These are phyloP conservation scores for Yarrowia sp. DNA, from an alignment of 805 yeast species.

Conservation along the genomic window DNA sequence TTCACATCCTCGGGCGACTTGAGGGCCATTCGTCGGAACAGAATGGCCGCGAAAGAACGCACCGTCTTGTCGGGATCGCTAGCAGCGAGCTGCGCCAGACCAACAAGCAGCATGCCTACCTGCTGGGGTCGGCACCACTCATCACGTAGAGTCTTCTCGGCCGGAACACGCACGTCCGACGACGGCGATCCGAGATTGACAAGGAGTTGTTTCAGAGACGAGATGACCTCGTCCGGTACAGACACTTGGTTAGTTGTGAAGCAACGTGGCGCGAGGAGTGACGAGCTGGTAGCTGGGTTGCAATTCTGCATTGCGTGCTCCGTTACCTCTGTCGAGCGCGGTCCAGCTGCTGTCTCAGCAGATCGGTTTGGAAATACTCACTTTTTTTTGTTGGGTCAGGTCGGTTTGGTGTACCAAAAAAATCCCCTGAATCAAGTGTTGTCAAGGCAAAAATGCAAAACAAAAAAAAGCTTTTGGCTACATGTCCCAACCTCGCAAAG, in stretches of 20 bases:
- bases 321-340: no score
- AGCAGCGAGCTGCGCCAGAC: slow-evolving; percentile 77
- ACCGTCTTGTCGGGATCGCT: slow-evolving; percentile 56
- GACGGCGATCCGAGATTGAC: slow-evolving; percentile 75
- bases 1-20: slow-evolving; percentile 67
- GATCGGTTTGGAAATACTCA: neutral
- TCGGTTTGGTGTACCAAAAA: neutral
- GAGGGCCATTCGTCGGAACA: slow-evolving; percentile 82
- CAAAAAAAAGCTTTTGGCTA: slow-evolving; percentile 10
- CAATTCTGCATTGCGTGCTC: no score
- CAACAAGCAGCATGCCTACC: slow-evolving; percentile 68
- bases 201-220: slow-evolving; percentile 55
- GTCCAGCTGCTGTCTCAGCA: no score
- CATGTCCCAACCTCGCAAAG: slow-evolving; percentile 20
- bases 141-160: slow-evolving; percentile 68
- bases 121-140: slow-evolving; percentile 64
- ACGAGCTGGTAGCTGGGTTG: no score
- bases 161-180: slow-evolving; percentile 68
- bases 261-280: slow-evolving; percentile 1
- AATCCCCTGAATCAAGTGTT: slow-evolving; percentile 24
- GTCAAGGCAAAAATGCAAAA: slow-evolving; percentile 9
- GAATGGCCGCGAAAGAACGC: slow-evolving; percentile 75
- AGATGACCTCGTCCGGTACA: slow-evolving; percentile 60
- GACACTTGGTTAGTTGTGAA: slow-evolving; percentile 15
- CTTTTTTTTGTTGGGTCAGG: neutral